phyloP scores from a whole-genome alignment of 306 rosid genomes.

The Boehmeria nivea region DNA sequence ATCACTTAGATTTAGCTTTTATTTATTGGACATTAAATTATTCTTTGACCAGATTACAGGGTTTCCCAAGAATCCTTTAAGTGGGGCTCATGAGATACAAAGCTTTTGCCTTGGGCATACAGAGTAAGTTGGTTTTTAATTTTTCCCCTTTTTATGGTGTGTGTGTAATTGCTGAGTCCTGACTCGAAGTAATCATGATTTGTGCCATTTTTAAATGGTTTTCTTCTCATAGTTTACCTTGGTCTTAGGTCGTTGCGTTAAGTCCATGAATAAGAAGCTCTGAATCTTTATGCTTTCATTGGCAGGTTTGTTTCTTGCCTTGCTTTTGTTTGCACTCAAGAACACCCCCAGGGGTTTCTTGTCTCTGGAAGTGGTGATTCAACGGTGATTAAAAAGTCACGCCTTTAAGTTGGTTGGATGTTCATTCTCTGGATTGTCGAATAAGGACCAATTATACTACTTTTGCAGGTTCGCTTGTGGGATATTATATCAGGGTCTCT shows the following conservation, averaged over 20 bases:
- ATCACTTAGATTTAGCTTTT: too few relatives aligned
- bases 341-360: slow-evolving; percentile 55
- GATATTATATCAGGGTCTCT: slow-evolving; percentile 66
- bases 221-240: too few relatives aligned
- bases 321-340: slow-evolving; percentile 51
- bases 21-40: background rate
- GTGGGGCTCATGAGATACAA: slow-evolving; percentile 85
- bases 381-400: slow-evolving; percentile 44
- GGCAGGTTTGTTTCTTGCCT: slow-evolving; percentile 81
- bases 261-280: too few relatives aligned
- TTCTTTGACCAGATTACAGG: slow-evolving; percentile 49
- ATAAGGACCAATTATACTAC: slow-evolving; percentile 9
- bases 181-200: background rate
- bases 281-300: slow-evolving; percentile 6
- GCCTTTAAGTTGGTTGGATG: slow-evolving; percentile 15
- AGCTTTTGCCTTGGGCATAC: slow-evolving; percentile 93
- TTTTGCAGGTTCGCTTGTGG: slow-evolving; percentile 81
- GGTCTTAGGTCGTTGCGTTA: too few relatives aligned
- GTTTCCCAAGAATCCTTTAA: slow-evolving; percentile 60
- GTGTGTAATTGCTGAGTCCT: background rate
- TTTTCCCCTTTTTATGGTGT: background rate
- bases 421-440: slow-evolving; percentile 13
- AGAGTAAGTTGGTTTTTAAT: slow-evolving; percentile 45
- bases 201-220: too few relatives aligned
- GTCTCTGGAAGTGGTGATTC: slow-evolving; percentile 94